Base-by-base conservation (phyloP, 2,329 filamentous ascomycete species). In the Clonostachys sp. region DNA sequence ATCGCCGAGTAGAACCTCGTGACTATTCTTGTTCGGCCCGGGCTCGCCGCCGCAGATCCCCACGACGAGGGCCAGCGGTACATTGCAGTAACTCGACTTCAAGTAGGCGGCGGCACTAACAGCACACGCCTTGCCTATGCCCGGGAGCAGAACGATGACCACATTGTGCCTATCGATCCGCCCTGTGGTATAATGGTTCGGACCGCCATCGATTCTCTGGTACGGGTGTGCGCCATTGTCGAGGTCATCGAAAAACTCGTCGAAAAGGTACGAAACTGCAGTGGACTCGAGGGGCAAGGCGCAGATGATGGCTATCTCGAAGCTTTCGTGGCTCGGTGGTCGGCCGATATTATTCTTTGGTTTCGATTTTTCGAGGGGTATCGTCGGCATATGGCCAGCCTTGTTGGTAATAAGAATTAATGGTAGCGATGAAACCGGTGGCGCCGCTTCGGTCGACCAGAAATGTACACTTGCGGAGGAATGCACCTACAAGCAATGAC, bases 91-190 rank as follows among this genome's bases (percentile, higher is more conserved):
- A 46, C 50, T 60, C 12, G 45, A 30, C 0, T 42, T 36, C 12
- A 47, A 48, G 39, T 20, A 46, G 12, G 35, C 40, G 13, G 55
- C 51, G 16, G 50, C 55, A 9, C 38, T 45, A 3, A 62, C 53
- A 5, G 58, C 55, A 16, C 38, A 51, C 3, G 45, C 50, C 42
- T 55, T 62, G 2, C 63, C 63, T 50, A 61, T 60, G 10, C 52
- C 55, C 2, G 61, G 54, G 50, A 67, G 51, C 33, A 54, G 47
- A 2, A 51, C 55, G 3, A 66, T 49, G 10, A 68, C 61, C n/a
- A 62, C 59, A 45, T 59, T 53, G 36, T 61, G 54, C 5, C 48
- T 35, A 12, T 57, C 57, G 30, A 65, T 45, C 9, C 24, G 18
- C 4, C 54, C 62, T 12, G 48, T 56, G 0, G 53, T 52, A 41